A percentile compares a stretch with the other conserved stretches of the same genome.
Evolutionary conservation across 352 stramenopile genomes (phyloP).

Genomic region (Phytophthora citricola): DNA sequence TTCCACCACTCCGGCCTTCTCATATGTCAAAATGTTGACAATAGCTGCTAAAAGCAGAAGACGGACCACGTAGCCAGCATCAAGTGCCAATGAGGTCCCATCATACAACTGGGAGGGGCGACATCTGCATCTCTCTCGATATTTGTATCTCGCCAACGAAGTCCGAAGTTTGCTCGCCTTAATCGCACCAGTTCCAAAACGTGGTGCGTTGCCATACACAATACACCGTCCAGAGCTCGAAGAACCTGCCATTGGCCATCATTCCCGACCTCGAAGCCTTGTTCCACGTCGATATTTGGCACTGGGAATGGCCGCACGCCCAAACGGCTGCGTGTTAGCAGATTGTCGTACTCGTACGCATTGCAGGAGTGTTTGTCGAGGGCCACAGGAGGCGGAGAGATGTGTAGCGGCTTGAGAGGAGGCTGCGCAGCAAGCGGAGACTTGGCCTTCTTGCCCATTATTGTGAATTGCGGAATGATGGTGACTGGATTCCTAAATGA

Average conservation of each 20-base stretch:
- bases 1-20: constrained; percentile 51
- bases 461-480: background rate
- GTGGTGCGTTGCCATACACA: constrained; percentile 15
- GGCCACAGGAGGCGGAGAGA: constrained; percentile 20
- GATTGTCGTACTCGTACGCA: constrained; percentile 35
- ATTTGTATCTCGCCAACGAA: constrained; percentile 43
- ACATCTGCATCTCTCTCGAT: constrained; percentile 13
- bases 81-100: constrained; percentile 84
- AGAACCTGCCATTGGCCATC: constrained; percentile 34
- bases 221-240: constrained; percentile 8
- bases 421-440: background rate
- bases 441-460: constrained; percentile 12
- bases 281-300: constrained; percentile 19
- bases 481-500: background rate
- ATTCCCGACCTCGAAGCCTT: constrained; percentile 3
- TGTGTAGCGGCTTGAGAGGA: constrained; percentile 29
- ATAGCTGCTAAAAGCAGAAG: constrained; percentile 49
- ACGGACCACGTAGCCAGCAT: constrained; percentile 69
- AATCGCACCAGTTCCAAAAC: constrained; percentile 66
- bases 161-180: constrained; percentile 56
- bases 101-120: constrained; percentile 52
- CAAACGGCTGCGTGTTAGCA: constrained; percentile 25
- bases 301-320: constrained; percentile 28
- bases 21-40: constrained; percentile 61
- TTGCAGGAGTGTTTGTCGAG: constrained; percentile 28